phyloP scores from a whole-genome alignment of 306 rosid species.

The barrel medic (Medicago truncatula) region MtrunA17r5.0-ANR NC_053042.1:43835501-43836000 shows the following conservation, averaged over 20 bases:
- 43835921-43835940: too few species aligned
- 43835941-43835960: too few species aligned
- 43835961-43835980: too few species aligned
- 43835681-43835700: not conserved
- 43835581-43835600: slow-evolving; percentile 55
- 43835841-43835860: too few species aligned
- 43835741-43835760: not conserved
- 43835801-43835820: not conserved
- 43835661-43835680: too few species aligned
- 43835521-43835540: too few species aligned
- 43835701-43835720: not conserved
- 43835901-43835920: too few species aligned
- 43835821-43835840: not conserved
- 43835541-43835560: slow-evolving; percentile 59
- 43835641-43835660: slow-evolving; percentile 54
- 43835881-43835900: too few species aligned
- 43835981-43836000: too few species aligned
- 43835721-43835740: not conserved
- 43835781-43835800: not conserved
- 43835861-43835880: not conserved
- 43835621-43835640: slow-evolving; percentile 62
- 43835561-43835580: slow-evolving; percentile 58
- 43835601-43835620: slow-evolving; percentile 72
- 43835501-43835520: slow-evolving; percentile 42
- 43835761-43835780: not conserved